Conservation (phyloP, 805 yeast species). For the Kodamaea sagamina region DNA sequence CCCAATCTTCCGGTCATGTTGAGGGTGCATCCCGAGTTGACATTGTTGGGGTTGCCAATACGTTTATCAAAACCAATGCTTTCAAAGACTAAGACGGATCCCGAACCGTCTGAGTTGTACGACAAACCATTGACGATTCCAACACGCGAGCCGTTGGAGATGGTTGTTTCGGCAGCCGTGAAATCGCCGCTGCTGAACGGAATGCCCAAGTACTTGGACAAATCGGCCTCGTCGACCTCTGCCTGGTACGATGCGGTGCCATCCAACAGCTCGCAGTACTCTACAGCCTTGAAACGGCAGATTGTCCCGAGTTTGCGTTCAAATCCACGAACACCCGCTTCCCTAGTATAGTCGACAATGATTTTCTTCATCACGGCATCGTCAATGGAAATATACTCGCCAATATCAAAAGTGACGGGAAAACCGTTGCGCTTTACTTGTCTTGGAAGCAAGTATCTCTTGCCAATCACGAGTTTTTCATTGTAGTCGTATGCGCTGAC, state of each 20-base stretch:
- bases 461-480: constrained; percentile 75
- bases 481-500: constrained; percentile 76
- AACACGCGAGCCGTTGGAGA: constrained; percentile 61
- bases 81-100: constrained; percentile 78
- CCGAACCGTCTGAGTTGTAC: constrained; percentile 84
- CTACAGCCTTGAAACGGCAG: constrained; percentile 82
- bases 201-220: constrained; percentile 69
- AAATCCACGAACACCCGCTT: constrained; percentile 81
- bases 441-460: constrained; percentile 69
- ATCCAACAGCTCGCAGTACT: constrained; percentile 43
- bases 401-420: constrained; percentile 19
- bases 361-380: constrained; percentile 60
- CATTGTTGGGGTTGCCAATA: constrained; percentile 25
- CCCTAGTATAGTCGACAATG: constrained; percentile 73
- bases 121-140: constrained; percentile 76
- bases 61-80: constrained; percentile 63
- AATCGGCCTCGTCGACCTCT: constrained; percentile 51
- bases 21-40: constrained; percentile 35
- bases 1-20: constrained; percentile 82
- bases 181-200: constrained; percentile 46
- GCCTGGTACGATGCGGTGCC: constrained; percentile 33
- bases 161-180: constrained; percentile 25
- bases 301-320: constrained; percentile 75
- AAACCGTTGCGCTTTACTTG: constrained; percentile 72
- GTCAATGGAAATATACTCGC: constrained; percentile 44